These are phyloP conservation scores for Apophysomyces variabilis DNA, from an alignment of 371 early-diverging fungal genomes.

Conservation along the genomic window DNA sequence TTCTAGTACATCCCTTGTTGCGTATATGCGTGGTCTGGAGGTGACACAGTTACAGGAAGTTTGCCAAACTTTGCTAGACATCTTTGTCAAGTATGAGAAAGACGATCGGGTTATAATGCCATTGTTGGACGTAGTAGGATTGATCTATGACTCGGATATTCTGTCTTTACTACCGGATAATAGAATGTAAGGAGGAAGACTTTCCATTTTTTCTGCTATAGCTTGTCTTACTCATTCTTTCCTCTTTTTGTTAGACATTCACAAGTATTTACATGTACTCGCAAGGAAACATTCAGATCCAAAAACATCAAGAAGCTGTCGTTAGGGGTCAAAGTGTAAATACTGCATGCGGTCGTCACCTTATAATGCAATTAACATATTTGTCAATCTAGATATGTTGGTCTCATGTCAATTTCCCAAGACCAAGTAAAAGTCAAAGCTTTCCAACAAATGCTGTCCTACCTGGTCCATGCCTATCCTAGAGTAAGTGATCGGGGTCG, in stretches of 20 bases:
- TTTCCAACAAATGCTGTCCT: slow-evolving; percentile 51
- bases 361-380: too few relatives aligned
- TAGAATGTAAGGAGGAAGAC: slow-evolving; percentile 26
- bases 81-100: slow-evolving; percentile 50
- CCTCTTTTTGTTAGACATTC: slow-evolving; percentile 26
- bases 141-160: slow-evolving; percentile 64
- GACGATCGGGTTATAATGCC: slow-evolving; percentile 72
- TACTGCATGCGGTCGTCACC: neutral
- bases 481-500: slow-evolving; percentile 34
- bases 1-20: slow-evolving; percentile 66
- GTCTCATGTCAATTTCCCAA: slow-evolving; percentile 34
- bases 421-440: slow-evolving; percentile 40
- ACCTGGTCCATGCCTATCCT: slow-evolving; percentile 57
- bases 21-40: slow-evolving; percentile 55
- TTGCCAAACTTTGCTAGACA: slow-evolving; percentile 41
- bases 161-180: slow-evolving; percentile 45
- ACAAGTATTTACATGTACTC: slow-evolving; percentile 29
- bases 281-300: slow-evolving; percentile 44
- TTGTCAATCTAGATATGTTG: slow-evolving; percentile 34
- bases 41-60: slow-evolving; percentile 30
- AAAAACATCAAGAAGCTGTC: slow-evolving; percentile 50
- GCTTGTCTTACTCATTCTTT: slow-evolving; percentile 8
- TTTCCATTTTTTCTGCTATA: neutral
- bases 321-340: slow-evolving; percentile 55
- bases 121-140: slow-evolving; percentile 67